Evolutionary conservation across 2,329 filamentous ascomycete genomes (phyloP), one percentile per base, ranked within the genome.

Genomic region (Proliferodiscus dingleyae): DNA sequence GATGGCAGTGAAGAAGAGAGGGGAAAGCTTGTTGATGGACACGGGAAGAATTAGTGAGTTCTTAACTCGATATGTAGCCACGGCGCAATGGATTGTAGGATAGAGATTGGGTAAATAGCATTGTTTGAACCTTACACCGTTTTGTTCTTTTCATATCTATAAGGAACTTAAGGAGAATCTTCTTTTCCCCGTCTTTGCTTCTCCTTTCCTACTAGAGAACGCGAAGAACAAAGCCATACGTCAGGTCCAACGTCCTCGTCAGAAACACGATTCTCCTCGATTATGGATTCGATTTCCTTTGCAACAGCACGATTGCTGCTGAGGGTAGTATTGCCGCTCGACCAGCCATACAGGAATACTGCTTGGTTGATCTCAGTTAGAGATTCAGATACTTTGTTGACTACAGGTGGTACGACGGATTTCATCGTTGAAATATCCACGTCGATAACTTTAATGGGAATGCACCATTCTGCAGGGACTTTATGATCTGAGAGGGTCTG

Each of bases 281-380:
- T 68, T 2, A 72, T 67, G 19, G 60, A 63, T 53, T 85, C 78
- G 37, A 87, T 77, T 52, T 78, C 73, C 56, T 77, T 83, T 16
- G 78, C 76, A 24, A 83, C 77, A 2, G 73, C 74, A 13, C 80
- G 72, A 61, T 87, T 87, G 49, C 78, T 81, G 30, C 80, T 85
- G 43, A 87, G 67, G 1, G 83, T 87, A 3, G 80, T 83, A 30
- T 73, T 59, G 0, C 71, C 69, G 6, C 66, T 65, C 10, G 67
- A 67, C 83, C 83, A 87, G 10, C 82, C 83, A 57, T 81, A 80
- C 41, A 85, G 66, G 58, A 87, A 85, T 3, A 86, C 81, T n/a
- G 79, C 80, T 41, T 69, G 63, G 56, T 87, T 87, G 51, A 87
- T 78, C 13, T 70, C 65, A 2, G 73, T 78, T 41, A 86, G 65